Conservation (phyloP, 2,329 filamentous ascomycete species). For the Neonectria ditissima region DNA sequence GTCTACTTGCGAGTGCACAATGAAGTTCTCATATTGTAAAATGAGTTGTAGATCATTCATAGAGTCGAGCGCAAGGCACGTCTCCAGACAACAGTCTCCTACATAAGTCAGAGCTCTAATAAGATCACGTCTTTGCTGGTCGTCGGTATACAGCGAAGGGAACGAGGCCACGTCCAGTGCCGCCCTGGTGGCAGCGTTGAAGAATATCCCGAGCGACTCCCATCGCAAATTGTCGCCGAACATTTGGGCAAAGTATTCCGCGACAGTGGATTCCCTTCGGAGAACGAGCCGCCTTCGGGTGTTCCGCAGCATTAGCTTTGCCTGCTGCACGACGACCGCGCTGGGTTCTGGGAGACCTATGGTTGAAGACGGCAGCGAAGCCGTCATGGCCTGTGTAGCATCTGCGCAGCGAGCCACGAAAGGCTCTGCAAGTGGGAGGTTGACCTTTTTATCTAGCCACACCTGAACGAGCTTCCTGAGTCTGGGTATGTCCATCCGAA, state of each 20-base stretch:
- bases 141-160: conserved; percentile 7
- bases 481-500: conserved; percentile 4
- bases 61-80: conserved; percentile 36
- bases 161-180: conserved; percentile 10
- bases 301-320: conserved; percentile 11
- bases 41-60: conserved; percentile 58
- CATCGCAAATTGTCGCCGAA: conserved; percentile 20
- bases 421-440: conserved; percentile 19
- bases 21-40: conserved; percentile 59
- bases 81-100: conserved; percentile 25
- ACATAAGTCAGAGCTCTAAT: conserved; percentile 16
- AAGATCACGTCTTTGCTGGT: conserved; percentile 9
- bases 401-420: conserved; percentile 18
- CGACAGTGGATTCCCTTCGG: background rate
- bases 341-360: background rate
- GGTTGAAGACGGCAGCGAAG: background rate
- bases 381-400: conserved; percentile 1
- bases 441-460: conserved; percentile 18
- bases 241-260: conserved; percentile 15
- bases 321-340: background rate
- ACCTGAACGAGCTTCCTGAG: background rate
- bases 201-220: conserved; percentile 23
- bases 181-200: conserved; percentile 14
- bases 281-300: conserved; percentile 5
- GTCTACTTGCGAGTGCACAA: conserved; percentile 55